Percentiles rank a stretch among this genome's conserved stretches.
These are phyloP conservation scores for Tricholoma bakamatsutake DNA, from an alignment of 768 basidiomycete genomes.

Conservation along the genomic window DNA sequence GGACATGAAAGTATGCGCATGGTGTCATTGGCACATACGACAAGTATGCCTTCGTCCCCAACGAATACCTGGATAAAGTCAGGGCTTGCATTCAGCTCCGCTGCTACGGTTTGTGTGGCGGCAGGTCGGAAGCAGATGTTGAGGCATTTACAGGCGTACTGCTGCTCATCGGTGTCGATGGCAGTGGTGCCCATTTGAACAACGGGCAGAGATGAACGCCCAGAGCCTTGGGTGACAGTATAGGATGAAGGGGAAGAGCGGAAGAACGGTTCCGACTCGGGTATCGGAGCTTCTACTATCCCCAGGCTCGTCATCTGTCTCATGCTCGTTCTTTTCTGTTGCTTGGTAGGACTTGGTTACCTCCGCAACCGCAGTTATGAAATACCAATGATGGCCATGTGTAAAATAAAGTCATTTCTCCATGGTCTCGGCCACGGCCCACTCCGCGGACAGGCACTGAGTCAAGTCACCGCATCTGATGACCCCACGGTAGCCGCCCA, in stretches of 20 bases:
- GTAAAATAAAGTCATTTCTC: not conserved
- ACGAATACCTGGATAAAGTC: conserved; percentile 54
- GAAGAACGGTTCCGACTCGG: conserved; percentile 35
- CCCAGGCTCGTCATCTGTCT: conserved; percentile 10
- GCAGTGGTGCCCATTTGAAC: conserved; percentile 26
- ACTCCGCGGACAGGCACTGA: not conserved
- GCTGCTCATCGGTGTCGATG: conserved; percentile 14
- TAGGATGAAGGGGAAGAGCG: conserved; percentile 18
- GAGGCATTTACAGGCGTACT: conserved; percentile 63
- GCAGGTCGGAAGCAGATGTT: conserved; percentile 54
- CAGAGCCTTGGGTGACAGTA: conserved; percentile 12
- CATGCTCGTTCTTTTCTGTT: conserved; percentile 6
- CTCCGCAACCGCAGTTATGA: conserved; percentile 9
- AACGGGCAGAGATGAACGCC: conserved; percentile 4
- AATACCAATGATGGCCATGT: not conserved
- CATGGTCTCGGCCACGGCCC: not conserved
- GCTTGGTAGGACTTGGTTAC: conserved; percentile 2
- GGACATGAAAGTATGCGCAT: conserved; percentile 1
- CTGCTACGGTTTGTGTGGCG: conserved; percentile 25
- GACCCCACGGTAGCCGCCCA: conserved; percentile 2
- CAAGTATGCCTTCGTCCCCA: conserved; percentile 57
- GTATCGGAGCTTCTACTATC: conserved; percentile 23
- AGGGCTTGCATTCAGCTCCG: conserved; percentile 28
- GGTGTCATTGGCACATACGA: conserved; percentile 40
- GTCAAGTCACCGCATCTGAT: not conserved